Percentiles rank a stretch among this genome's conserved stretches.
Conservation (phyloP, 495 filamentous ascomycete genomes). For the Hyaloscypha bicolor region DNA sequence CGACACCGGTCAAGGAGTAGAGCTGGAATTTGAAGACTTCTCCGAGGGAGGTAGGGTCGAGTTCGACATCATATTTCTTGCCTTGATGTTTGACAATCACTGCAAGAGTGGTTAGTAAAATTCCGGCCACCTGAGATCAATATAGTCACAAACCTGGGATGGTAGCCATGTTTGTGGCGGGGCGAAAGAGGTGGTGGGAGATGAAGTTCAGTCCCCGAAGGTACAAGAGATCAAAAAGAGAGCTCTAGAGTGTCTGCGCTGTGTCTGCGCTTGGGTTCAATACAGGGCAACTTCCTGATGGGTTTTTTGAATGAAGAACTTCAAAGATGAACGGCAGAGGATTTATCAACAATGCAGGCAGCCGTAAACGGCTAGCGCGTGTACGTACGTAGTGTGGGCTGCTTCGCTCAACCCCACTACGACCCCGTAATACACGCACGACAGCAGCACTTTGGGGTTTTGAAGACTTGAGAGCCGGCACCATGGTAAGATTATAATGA, state of each 20-base stretch:
- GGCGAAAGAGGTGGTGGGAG: slow-evolving; percentile 16
- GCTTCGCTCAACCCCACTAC: slow-evolving; percentile 28
- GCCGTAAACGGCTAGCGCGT: not conserved
- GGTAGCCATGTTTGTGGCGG: slow-evolving; percentile 53
- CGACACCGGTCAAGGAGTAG: slow-evolving; percentile 92
- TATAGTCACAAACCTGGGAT: slow-evolving; percentile 57
- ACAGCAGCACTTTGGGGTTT: slow-evolving; percentile 16
- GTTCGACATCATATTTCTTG: slow-evolving; percentile 90
- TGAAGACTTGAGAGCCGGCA: not conserved
- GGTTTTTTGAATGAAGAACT: not conserved
- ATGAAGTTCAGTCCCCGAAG: not conserved
- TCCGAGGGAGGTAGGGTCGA: slow-evolving; percentile 81
- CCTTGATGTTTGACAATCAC: slow-evolving; percentile 94
- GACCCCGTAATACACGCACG: slow-evolving; percentile 7
- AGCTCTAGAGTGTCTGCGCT: not conserved
- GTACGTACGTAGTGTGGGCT: slow-evolving; percentile 30
- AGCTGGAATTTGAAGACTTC: slow-evolving; percentile 95
- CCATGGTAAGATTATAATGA: slow-evolving; percentile 18
- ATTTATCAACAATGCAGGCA: slow-evolving; percentile 4
- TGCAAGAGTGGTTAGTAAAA: slow-evolving; percentile 38
- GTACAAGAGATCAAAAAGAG: not conserved
- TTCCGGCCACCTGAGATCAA: not conserved
- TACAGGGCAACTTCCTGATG: not conserved
- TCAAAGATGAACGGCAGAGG: not conserved
- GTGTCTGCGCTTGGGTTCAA: not conserved